These are phyloP conservation scores for Hanseniaspora taiwanica DNA, from an alignment of 805 yeast genomes.

Conservation along the genomic window DNA sequence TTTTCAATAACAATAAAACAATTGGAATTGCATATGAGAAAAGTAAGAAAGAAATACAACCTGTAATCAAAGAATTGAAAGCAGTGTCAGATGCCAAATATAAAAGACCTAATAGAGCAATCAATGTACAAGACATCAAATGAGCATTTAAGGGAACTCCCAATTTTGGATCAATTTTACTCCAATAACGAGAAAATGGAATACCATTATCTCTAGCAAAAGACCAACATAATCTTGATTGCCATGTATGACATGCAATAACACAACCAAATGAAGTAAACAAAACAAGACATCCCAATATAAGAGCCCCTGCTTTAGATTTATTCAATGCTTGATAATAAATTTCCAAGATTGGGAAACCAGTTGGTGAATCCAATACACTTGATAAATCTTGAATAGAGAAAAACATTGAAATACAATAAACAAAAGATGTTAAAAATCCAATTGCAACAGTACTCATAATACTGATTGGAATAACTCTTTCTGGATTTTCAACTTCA, in stretches of 20 bases:
- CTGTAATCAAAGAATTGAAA: constrained; percentile 50
- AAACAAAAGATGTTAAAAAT: constrained; percentile 45
- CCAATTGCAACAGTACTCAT: constrained; percentile 59
- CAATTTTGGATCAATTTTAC: constrained; percentile 35
- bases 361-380: constrained; percentile 37
- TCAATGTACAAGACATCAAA: constrained; percentile 38
- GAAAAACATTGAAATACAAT: constrained; percentile 46
- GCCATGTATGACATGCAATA: constrained; percentile 59
- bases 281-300: constrained; percentile 37
- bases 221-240: constrained; percentile 59
- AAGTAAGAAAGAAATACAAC: constrained; percentile 47
- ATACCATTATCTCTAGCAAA: constrained; percentile 60
- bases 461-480: constrained; percentile 53
- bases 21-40: constrained; percentile 49
- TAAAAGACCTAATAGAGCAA: constrained; percentile 42
- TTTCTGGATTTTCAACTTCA: constrained; percentile 46
- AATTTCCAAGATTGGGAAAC: constrained; percentile 54
- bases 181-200: constrained; percentile 43
- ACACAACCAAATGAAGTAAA: constrained; percentile 50
- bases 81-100: constrained; percentile 59
- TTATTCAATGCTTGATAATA: constrained; percentile 40
- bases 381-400: constrained; percentile 41
- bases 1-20: constrained; percentile 32
- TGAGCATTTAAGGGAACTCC: constrained; percentile 56
- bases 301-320: constrained; percentile 44